Base-by-base conservation (phyloP, 768 basidiomycete species). In the Rhizopogon rudus region DNA sequence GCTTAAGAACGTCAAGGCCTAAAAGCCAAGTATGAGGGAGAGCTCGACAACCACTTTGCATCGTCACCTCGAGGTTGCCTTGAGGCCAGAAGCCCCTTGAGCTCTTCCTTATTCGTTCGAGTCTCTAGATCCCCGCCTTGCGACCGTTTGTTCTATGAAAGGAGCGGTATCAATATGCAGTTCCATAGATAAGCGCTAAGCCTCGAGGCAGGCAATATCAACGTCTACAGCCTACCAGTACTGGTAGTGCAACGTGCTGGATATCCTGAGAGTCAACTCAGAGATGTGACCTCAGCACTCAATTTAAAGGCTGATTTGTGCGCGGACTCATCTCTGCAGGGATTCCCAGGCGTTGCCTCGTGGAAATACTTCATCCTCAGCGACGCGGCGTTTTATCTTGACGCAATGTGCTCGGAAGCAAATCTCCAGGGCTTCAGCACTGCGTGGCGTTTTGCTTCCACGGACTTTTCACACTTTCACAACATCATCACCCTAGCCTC, bases 61-160 rank as follows among this genome's bases (percentile, higher is more conserved):
- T 57, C 57, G 67, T 72, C 68, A 76, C 76, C 63, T 70, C 71
- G 72, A 73, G 75, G 62, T 59, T 49, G 57, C 72, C 71, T 68
- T 61, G 68, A 70, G 70, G 68, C 54, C 44, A 45, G 66, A 65
- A 58, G 54, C 63, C 54, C 62, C 63, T 59, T n/a, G 12, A 17
- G 53, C 28, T 52, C 54, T 42, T 13, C 63, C 67, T 65, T 39
- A 71, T 73, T 60, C 59, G 63, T 56, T 25, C 35, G 5, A 17
- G n/a, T 44, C 52, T 68, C 68, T 68, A 65, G 64, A 60, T 63
- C 39, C 39, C 48, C 48, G 35, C 48, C 9, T 49, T 49, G 48
- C 48, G 48, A 49, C 48, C 48, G 48, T 49, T 17, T 53, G 52
- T 49, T 49, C 45, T 53, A 31, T 46, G 51, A 49, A 49, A 53